Evolutionary conservation across 306 rosid genomes (phyloP), one percentile per base, ranked within the genome.

Genomic region (Malus orientalis): DNA sequence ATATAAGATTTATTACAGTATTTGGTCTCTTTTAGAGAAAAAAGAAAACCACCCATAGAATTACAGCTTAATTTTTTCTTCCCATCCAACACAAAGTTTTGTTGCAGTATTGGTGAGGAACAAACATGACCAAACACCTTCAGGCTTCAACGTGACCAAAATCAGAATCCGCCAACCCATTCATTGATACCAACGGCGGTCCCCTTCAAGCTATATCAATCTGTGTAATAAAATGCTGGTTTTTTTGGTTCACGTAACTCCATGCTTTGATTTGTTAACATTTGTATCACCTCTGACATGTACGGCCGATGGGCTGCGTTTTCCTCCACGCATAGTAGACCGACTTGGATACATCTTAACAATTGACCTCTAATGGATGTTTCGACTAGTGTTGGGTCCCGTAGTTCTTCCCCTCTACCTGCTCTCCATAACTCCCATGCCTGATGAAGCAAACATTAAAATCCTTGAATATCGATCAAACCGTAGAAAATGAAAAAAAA

Each of bases 271-370:
- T 72, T 72, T 38, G 54, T 72, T 53, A 72, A 22, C 76, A 72
- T 36, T 7, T 49, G 23, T 11, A 72, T 22, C 22, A n/a, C 51
- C n/a, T 72, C 66, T 72, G 22, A 38, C 76, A 72, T 72, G 8
- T 32, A 33, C 12, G 76, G 76, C 22, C 76, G 76, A 14, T 36
- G 8, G 2, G 27, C 76, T 72, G 51, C 54, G 36, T 72, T 20
- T 57, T 72, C 67, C 25, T 72, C 76, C 66, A 72, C 76, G 8
- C 76, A 72, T 13, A 72, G 60, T 22, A 72, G 76, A 57, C 76
- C 67, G 15, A 72, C 67, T 32, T 72, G 66, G 20, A 72, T 55
- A 53, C 76, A 72, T 72, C 76, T 36, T 22, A 72, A 25, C 33
- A 57, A 8, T 57, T 72, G 66, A 72, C 36, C 53, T 13, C 15